Conservation (phyloP, 1,284 basidiomycete species). For the Fomitopsis palustris region DNA sequence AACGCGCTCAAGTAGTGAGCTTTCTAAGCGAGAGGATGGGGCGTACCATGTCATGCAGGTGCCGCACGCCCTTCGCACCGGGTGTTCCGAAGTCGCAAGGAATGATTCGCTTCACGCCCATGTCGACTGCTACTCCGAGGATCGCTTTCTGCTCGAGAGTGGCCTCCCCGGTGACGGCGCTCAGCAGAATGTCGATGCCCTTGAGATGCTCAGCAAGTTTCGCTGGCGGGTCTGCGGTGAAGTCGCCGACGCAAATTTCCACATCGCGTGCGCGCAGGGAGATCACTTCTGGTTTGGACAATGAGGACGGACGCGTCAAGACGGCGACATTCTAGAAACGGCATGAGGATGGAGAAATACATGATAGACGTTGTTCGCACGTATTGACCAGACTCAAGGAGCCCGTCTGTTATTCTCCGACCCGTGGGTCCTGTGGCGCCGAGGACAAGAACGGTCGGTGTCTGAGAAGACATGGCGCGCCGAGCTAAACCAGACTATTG, state of each 20-base stretch:
- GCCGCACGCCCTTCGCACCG: conserved; percentile 10
- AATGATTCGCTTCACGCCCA: conserved; percentile 16
- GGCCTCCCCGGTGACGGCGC: conserved; percentile 1
- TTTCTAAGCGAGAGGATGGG: too few relatives aligned
- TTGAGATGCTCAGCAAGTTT: conserved; percentile 8
- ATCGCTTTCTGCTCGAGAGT: conserved; percentile 11
- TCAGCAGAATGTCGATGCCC: conserved; percentile 17
- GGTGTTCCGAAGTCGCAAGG: conserved; percentile 18
- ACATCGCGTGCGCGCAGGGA: conserved; percentile 9
- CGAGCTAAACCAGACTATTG: too few relatives aligned
- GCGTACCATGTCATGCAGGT: conserved; percentile 16
- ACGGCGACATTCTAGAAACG: conserved; percentile 11
- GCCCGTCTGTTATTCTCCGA: too few relatives aligned
- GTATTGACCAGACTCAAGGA: too few relatives aligned
- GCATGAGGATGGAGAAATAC: neutral
- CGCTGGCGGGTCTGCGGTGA: conserved; percentile 7
- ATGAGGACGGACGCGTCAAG: conserved; percentile 9
- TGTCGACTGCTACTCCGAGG: conserved; percentile 14
- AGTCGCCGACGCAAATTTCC: conserved; percentile 15
- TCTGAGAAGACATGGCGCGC: too few relatives aligned
- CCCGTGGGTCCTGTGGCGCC: too few relatives aligned
- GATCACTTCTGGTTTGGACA: conserved; percentile 10
- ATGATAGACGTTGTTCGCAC: too few relatives aligned
- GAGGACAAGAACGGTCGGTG: too few relatives aligned
- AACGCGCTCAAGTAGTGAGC: too few relatives aligned